Percentiles rank a stretch among this genome's conserved stretches.
Conservation (phyloP, 192 early-diverging fungal genomes). For the Dispira simplex region DNA sequence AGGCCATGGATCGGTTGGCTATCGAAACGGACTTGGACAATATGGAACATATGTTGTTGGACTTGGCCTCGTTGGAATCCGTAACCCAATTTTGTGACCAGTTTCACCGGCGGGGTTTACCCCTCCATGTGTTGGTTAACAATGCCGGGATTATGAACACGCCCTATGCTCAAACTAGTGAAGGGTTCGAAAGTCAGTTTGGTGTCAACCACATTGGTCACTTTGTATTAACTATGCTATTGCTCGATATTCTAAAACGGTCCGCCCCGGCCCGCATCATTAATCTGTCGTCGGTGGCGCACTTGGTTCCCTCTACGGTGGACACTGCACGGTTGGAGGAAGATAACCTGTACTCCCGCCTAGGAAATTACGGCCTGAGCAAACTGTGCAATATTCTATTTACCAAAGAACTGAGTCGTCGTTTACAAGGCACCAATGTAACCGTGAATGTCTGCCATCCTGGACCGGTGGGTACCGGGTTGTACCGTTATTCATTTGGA, state of each 20-base stretch:
- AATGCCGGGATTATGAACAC: slow-evolving; percentile 44
- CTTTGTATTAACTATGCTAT: slow-evolving; percentile 26
- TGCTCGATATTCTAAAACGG: slow-evolving; percentile 24
- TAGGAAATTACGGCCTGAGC: slow-evolving; percentile 36
- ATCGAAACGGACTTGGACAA: slow-evolving; percentile 11
- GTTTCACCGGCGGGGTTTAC: slow-evolving; percentile 13
- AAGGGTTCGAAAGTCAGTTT: slow-evolving; percentile 46
- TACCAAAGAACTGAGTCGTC: slow-evolving; percentile 27
- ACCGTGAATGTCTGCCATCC: slow-evolving; percentile 41
- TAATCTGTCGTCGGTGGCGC: slow-evolving; percentile 29
- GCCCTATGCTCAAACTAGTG: slow-evolving; percentile 38
- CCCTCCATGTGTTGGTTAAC: slow-evolving; percentile 25
- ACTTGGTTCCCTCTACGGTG: slow-evolving; percentile 24
- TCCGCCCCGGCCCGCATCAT: slow-evolving; percentile 28
- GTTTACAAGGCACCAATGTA: slow-evolving; percentile 21
- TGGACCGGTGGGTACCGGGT: slow-evolving; percentile 29
- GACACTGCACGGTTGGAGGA: slow-evolving; percentile 28
- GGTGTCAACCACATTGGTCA: slow-evolving; percentile 47
- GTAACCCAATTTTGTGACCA: slow-evolving; percentile 23
- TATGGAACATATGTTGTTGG: slow-evolving; percentile 26
- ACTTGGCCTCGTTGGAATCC: slow-evolving; percentile 32
- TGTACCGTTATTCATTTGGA: slow-evolving; percentile 27
- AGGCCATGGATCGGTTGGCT: slow-evolving; percentile 18
- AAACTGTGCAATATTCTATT: slow-evolving; percentile 38
- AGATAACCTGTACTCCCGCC: slow-evolving; percentile 26